Evolutionary conservation across 2,329 filamentous ascomycete species (phyloP), one percentile per base, ranked within the genome.

Genomic region (Clonostachys rhizophaga): DNA sequence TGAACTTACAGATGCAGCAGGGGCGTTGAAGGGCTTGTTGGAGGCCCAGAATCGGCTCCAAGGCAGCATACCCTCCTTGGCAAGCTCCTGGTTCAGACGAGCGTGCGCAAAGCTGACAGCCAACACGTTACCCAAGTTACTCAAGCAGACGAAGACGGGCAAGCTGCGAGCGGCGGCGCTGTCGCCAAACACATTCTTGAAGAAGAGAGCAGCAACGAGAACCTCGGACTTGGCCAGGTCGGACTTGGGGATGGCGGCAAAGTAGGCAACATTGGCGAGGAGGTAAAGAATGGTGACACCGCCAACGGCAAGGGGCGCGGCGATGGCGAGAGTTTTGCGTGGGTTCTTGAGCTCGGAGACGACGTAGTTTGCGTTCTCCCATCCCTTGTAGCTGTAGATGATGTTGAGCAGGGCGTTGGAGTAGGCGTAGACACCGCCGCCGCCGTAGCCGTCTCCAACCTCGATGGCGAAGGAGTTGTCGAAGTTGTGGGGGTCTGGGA

Each of bases 11-110:
- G 75, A 66, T 7, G 80, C 69, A n/a, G 79, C 74, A 0, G 84
- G 85, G 0, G 85, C 76, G 47, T 83, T 81, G 51, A 83, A 85
- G 0, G 85, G 86, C 63, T 76, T 79, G 56, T 83, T 84, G 5
- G 82, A 86, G 0, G 84, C 84, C 80, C 81, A 88, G 59, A 89
- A 78, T 3, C 72, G 71, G 50, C 79, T 81, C 47, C 76, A 85
- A 0, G 86, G 86, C 13, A 89, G 57, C 6, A 89, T 67, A 0
- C 84, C 84, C 56, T 89, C 85, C 56, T 86, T 86, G 1, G 80
- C 86, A 41, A 89, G 69, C 60, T 88, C 84, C 52, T 84, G 80
- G 53, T 81, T 83, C 10, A 84, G 54, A 1, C 81, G 71, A 0
- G 79, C 66, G 46, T 83, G 78, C 0, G 78, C 72, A 53, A 84